A percentile compares a stretch with the other conserved stretches of the same genome.
phyloP scores from a whole-genome alignment of 305 asterid species.

The Rubia balearica region DNA sequence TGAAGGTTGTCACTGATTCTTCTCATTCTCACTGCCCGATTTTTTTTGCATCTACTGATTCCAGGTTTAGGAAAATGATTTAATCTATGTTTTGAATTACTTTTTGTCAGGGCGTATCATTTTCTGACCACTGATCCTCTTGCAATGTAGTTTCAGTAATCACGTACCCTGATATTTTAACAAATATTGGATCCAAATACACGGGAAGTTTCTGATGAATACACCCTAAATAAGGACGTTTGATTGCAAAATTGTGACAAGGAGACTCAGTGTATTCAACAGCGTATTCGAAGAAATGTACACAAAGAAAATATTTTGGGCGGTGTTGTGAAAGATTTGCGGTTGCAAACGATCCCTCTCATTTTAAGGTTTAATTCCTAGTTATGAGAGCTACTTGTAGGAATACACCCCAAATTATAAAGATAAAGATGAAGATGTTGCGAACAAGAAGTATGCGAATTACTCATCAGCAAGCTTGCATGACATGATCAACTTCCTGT shows the following conservation, averaged over 20 bases:
- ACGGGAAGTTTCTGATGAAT: too few relatives aligned
- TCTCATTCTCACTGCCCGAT: too few relatives aligned
- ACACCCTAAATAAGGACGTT: conserved; percentile 32
- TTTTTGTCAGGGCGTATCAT: conserved; percentile 1
- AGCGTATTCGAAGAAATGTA: conserved; percentile 46
- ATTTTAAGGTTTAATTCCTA: conserved; percentile 47
- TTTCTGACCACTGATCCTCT: conserved; percentile 17
- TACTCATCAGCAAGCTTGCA: conserved; percentile 42
- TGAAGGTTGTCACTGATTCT: too few relatives aligned
- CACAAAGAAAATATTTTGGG: conserved; percentile 51
- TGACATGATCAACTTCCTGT: conserved; percentile 36
- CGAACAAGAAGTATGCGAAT: not conserved
- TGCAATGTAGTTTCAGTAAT: not conserved
- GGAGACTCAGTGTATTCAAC: conserved; percentile 46
- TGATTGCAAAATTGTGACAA: conserved; percentile 42
- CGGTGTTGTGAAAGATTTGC: conserved; percentile 44
- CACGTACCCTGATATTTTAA: too few relatives aligned
- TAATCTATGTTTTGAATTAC: conserved; percentile 6
- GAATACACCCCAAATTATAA: conserved; percentile 35
- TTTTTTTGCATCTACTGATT: conserved; percentile 72
- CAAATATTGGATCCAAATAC: too few relatives aligned
- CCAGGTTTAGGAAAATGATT: conserved; percentile 52
- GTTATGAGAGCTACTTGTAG: conserved; percentile 40
- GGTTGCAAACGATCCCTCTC: conserved; percentile 37
- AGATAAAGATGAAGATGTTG: conserved; percentile 17